These are phyloP conservation scores for Pulveroboletus sp. DNA, from an alignment of 768 basidiomycete genomes.

Conservation along the genomic window DNA sequence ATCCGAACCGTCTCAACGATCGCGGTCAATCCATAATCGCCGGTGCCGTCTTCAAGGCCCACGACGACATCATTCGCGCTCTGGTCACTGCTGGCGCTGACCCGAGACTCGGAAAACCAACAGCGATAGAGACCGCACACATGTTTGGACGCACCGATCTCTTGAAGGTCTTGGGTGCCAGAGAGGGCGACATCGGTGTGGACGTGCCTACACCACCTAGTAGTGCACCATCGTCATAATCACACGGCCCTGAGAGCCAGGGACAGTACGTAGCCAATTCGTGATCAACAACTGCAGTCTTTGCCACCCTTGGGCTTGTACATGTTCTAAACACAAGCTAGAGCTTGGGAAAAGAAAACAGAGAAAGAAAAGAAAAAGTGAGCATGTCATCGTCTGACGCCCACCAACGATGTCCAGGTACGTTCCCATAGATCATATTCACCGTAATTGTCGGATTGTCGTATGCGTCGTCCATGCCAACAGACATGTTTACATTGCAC, in stretches of 20 bases:
- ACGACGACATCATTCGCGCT: constrained; percentile 56
- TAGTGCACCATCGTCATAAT: constrained; percentile 7
- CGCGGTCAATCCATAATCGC: constrained; percentile 68
- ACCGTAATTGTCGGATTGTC: neutral
- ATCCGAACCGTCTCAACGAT: constrained; percentile 68
- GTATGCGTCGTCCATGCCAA: neutral
- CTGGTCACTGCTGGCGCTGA: constrained; percentile 53
- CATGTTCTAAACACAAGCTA: neutral
- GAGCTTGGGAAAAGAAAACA: neutral
- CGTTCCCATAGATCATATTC: neutral
- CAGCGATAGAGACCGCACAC: constrained; percentile 61
- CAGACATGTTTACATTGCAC: constrained; percentile 29
- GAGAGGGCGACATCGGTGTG: constrained; percentile 44
- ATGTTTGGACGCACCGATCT: constrained; percentile 62
- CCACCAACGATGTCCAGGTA: neutral
- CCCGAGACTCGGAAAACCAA: constrained; percentile 61
- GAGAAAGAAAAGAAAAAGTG: too few species aligned
- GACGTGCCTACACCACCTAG: constrained; percentile 30
- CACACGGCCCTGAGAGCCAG: neutral
- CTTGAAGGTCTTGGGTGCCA: constrained; percentile 53
- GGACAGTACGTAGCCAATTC: too few species aligned
- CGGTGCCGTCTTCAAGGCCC: constrained; percentile 72
- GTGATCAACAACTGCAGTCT: neutral
- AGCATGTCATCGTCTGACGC: neutral
- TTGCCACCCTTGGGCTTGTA: neutral